Evolutionary conservation across 1,284 basidiomycete genomes (phyloP), one percentile per base, ranked within the genome.

Genomic region (Ganoderma lingzhi): DNA sequence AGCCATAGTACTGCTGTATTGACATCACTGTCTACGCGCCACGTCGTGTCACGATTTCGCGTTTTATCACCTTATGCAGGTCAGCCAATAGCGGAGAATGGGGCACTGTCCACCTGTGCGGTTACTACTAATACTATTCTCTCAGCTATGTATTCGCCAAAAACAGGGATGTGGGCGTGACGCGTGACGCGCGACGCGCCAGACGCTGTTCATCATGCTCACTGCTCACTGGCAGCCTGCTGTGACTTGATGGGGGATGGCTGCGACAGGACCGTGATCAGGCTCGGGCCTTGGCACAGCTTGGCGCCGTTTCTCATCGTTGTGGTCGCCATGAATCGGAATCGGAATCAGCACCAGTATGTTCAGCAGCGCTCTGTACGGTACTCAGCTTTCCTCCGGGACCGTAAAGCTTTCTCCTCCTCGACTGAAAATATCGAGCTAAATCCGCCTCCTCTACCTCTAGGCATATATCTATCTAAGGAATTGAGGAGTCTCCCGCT

Each of bases 1-100:
- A 35, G 58, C 15, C 19, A 39, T 59, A n/a, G 58, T 59, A 59
- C 35, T 59, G 35, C 30, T 59, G n/a, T 59, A 59, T 59, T 39
- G 58, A 59, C 58, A 39, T 59, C 58, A 41, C n/a, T 39, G 37
- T 37, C 32, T 59, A 14, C 48, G 23, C 5, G 23, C 48, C 23
- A 28, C 48, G 9, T 28, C 48, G 48, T 10, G 35, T 35, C 15
- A 30, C 35, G 4, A 35, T 32, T 55, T 6, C 23, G 28, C 3
- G 53, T 28, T 55, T 55, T 28, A 55, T 55, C 28, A 3, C 28
- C 6, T n/a, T 5, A 32, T 32, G 30, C 14, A 6, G 23, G 45
- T 10, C 48, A 9, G 48, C 12, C 2, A 23, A 51, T 51, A 23
- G 45, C 2, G 45, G 3, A n/a, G 19, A 55, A 32, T 55, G 4